Evolutionary conservation across 192 early-diverging fungal species (phyloP), one percentile per base, ranked within the genome.

Genomic region (Coemansia guatemalensis): DNA sequence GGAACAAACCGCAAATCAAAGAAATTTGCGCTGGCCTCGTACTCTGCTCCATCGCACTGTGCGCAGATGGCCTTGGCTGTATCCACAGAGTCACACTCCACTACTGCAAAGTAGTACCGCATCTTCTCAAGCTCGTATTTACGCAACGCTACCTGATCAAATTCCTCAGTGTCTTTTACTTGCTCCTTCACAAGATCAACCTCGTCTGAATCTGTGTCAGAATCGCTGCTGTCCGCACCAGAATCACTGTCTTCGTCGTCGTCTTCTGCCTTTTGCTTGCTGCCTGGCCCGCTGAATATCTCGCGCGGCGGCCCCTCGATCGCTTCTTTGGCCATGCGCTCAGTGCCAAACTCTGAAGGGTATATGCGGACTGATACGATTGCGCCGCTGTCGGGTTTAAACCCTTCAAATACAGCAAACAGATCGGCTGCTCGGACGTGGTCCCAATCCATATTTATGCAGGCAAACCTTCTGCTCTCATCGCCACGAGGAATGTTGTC

Each of bases 391-490:
- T 83, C 82, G 2, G 91, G 90, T 69, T 91, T 94, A 73, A 97
- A 94, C 25, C 85, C 89, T 44, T 82, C 84, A 67, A 97, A 92
- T 3, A 93, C 89, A 41, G 93, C 91, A 65, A 86, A 89, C 61
- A 98, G 77, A 70, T 98, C 96, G 0, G 70, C 66, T 0, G 96
- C 87, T 60, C 92, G 93, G 56, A 98, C 82, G 56, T 98, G 87
- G 66, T 93, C 90, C 96, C 96, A 97, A 71, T 99, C 95, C 86
- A 99, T 71, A 65, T 96, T 95, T 24, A 97, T 91, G 12, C 86
- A 84, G 18, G 95, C 96, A 58, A 97, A 86, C 23, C 95, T 82
- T 23, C 71, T 66, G 1, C 95, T 89, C 55, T 86, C 80, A 22
- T 83, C 79, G 17, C 91, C 82, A 3, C 81, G 67, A 1, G 84